Evolutionary conservation across 1,284 basidiomycete species (phyloP), one percentile per base, ranked within the genome.

Genomic region (Sanghuangporus baumii): DNA sequence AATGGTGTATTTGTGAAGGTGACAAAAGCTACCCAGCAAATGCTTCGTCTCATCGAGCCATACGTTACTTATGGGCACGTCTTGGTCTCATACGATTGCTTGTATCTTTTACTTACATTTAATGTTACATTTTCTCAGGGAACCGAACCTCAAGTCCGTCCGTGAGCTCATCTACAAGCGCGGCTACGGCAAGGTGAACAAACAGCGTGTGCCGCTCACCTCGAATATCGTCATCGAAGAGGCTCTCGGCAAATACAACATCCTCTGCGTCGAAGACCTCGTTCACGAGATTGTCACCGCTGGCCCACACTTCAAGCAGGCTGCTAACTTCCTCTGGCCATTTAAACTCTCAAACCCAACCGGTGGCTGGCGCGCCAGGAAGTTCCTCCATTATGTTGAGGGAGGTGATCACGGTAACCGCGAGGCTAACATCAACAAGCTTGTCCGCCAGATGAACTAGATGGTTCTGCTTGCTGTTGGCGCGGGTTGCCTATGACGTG

Each of bases 271-370:
- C 65, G 96, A 99, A 79, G 97, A 99, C 79, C 87, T 99, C 70
- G 91, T 99, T 60, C 96, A 98, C 83, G 96, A 99, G 81, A 96
- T 99, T 72, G 83, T 86, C 78, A 96, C 93, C 65, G 88, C 87
- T 67, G 97, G 96, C 72, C 96, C 96, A 73, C 94, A 98, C 86
- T 99, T 99, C 86, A 98, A 98, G 84, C 94, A 96, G 83, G 93
- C 89, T 65, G 87, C 91, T 70, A 94, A 94, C 82, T 94, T 96
- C 87, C 88, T 99, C 64, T 98, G 96, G 95, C 95, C 97, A 36
- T 98, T 99, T 88, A 98, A 99, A 79, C 91, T 99, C 67, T 97
- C 94, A 70, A 98, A 98, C 88, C 96, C 97, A 65, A 98, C 86
- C 72, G 96, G 97, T 70, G 97, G 97, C 72, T 99, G 94, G 95